Percentiles rank a stretch among this genome's conserved stretches.
Evolutionary conservation across 2,329 filamentous ascomycete genomes (phyloP).

Genomic region (Aquanectria penicillioides): DNA sequence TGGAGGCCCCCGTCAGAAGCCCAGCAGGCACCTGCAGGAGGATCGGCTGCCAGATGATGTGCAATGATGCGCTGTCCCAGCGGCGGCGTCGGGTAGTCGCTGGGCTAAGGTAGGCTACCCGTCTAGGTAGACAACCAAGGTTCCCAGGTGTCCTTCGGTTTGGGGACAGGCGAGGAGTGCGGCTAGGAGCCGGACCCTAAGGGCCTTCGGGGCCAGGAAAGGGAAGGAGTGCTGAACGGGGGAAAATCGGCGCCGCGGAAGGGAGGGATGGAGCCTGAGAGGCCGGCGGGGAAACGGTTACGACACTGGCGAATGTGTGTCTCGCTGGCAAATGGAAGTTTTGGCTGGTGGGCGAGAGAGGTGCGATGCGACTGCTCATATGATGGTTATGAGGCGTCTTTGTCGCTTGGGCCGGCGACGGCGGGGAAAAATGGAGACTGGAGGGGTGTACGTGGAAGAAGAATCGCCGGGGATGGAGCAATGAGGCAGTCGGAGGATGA

Average conservation of each 20-base stretch:
- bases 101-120: conserved; percentile 24
- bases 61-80: conserved; percentile 23
- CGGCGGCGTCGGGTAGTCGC: conserved; percentile 23
- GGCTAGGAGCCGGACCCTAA: background rate
- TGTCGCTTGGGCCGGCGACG: background rate
- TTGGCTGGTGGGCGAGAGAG: conserved; percentile 13
- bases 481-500: background rate
- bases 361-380: conserved; percentile 20
- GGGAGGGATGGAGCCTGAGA: background rate
- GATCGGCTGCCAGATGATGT: conserved; percentile 21
- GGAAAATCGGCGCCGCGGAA: background rate
- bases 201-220: background rate
- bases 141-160: background rate
- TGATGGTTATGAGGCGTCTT: conserved; percentile 14
- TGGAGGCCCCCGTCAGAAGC: conserved; percentile 22
- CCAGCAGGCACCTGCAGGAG: conserved; percentile 32
- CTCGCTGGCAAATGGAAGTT: conserved; percentile 7
- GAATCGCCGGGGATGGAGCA: background rate
- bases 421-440: background rate
- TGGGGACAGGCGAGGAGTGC: background rate
- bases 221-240: background rate
- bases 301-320: background rate
- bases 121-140: conserved; percentile 10
- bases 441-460: background rate
- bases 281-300: background rate